Base-by-base conservation (phyloP, 495 filamentous ascomycete genomes). In the Penicillium psychrofluorescens region DNA sequence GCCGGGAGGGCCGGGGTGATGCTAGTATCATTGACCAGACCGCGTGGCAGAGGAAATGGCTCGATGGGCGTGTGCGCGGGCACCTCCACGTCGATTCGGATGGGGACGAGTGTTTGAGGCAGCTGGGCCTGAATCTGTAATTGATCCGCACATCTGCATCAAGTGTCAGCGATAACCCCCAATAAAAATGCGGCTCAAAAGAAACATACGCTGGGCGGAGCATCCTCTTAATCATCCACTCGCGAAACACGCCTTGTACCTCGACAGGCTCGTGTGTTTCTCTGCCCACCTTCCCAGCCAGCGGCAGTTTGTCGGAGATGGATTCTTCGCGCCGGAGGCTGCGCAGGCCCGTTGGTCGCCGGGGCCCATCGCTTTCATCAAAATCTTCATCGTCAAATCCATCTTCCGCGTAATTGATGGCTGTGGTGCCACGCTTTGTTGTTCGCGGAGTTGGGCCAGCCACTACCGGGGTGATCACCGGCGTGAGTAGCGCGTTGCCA, bases 351-450 rank as follows among this genome's bases (percentile, higher is more conserved):
- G 88, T 95, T 40, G 84, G 88, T 37, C 86, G 80, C 43, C 88
- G 79, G 35, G 83, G 81, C 29, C 72, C 79, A 56, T 90, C 86
- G 35, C 80, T 86, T 36, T 95, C 90, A 32, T 95, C 90, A 48
- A 95, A 91, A 53, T 95, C 90, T 40, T 92, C 84, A 62, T 98
- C 90, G 43, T 96, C 92, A 53, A 78, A 95, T 12, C 87, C 90
- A 55, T 96, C 89, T 62, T 99, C 92, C 28, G 92, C 90, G 55
- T 99, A 99, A 63, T 95, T 97, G 57, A 96, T 90, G 36, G 89
- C 87, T 33, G 87, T 88, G 2, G 92, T 97, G 32, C 92, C 94
- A 60, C 92, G 86, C 68, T 99, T 99, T 13, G 92, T 97, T 13
- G 89, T 95, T 55, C 91, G 80, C 46, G 86, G 75, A 13, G 80